phyloP scores from a whole-genome alignment of 179 eudicot species.

The Nepenthes alata region DNA sequence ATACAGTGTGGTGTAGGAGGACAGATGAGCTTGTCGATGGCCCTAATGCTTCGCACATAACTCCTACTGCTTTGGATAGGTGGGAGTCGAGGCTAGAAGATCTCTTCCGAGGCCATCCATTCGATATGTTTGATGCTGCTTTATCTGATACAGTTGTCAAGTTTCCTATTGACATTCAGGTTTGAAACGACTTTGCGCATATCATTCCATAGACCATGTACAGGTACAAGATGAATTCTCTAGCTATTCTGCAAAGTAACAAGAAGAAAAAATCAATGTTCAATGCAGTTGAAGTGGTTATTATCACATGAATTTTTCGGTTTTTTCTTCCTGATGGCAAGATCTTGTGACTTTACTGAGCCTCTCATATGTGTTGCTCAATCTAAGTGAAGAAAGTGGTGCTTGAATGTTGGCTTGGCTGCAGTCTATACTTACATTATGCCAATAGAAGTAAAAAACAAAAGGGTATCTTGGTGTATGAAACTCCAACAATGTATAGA shows the following conservation, averaged over 20 bases:
- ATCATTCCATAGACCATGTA: not conserved
- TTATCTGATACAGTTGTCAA: slow-evolving; percentile 57
- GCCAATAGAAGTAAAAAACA: too few relatives aligned
- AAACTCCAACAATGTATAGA: too few relatives aligned
- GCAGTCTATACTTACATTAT: too few relatives aligned
- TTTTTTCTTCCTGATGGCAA: too few relatives aligned
- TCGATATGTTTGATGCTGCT: slow-evolving; percentile 82
- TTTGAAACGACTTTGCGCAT: slow-evolving; percentile 5
- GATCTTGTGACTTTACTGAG: too few relatives aligned
- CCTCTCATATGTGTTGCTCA: too few relatives aligned
- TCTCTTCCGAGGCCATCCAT: slow-evolving; percentile 57
- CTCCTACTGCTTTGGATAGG: slow-evolving; percentile 60
- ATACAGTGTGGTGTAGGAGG: slow-evolving; percentile 79
- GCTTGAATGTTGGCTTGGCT: too few relatives aligned
- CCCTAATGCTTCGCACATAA: slow-evolving; percentile 73
- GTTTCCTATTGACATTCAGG: slow-evolving; percentile 81
- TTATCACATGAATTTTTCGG: too few relatives aligned
- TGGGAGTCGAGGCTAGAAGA: slow-evolving; percentile 73
- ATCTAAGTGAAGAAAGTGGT: too few relatives aligned
- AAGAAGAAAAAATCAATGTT: too few relatives aligned
- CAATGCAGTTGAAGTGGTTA: too few relatives aligned
- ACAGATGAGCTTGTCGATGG: slow-evolving; percentile 86
- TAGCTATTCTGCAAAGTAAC: not conserved
- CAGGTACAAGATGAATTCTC: not conserved
- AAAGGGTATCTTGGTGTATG: too few relatives aligned